phyloP scores from a whole-genome alignment of 192 early-diverging fungal genomes.

The Entomortierella parvispora region DNA sequence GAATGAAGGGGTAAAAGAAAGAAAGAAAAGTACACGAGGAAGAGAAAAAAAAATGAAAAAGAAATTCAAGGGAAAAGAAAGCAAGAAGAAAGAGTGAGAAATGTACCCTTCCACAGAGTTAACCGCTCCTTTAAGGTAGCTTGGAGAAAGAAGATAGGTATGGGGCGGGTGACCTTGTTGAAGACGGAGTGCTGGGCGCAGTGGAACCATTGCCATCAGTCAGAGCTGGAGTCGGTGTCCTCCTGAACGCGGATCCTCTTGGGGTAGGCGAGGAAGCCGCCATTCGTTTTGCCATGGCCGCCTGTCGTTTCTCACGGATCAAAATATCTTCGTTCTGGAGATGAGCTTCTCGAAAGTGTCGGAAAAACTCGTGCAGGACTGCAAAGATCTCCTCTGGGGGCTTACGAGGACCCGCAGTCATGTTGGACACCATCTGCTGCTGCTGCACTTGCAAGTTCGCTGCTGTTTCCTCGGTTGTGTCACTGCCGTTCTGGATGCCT shows the following conservation, averaged over 20 bases:
- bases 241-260: background rate
- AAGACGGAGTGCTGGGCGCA: background rate
- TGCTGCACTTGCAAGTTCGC: conserved; percentile 10
- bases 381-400: conserved; percentile 50
- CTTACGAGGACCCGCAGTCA: conserved; percentile 31
- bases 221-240: no score
- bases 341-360: conserved; percentile 44
- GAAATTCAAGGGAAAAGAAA: no score
- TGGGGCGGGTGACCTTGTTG: background rate
- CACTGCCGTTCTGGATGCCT: background rate
- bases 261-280: background rate
- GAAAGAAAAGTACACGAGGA: no score
- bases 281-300: conserved; percentile 7
- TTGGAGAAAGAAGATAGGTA: background rate
- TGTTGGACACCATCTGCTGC: conserved; percentile 18
- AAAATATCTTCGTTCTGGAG: conserved; percentile 38
- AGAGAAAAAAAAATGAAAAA: no score
- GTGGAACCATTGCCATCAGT: background rate
- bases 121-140: background rate
- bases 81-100: no score
- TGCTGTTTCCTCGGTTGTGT: no score
- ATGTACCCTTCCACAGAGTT: no score
- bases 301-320: conserved; percentile 33
- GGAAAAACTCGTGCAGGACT: conserved; percentile 38
- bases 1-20: no score